phyloP scores from a whole-genome alignment of 2,329 filamentous ascomycete species.

The Cordyceps pruinosa region DNA sequence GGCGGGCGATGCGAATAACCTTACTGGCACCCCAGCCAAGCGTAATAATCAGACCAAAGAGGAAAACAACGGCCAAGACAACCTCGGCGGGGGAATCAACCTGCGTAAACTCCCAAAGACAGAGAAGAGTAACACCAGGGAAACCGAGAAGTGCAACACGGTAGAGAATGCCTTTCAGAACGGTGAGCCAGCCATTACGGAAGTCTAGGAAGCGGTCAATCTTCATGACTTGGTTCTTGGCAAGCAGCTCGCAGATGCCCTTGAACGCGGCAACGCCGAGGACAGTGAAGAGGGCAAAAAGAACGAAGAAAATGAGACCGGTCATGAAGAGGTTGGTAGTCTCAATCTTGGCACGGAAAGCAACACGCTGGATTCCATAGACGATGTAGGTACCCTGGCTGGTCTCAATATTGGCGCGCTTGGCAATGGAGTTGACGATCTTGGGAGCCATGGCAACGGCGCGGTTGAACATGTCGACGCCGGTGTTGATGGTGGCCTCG shows the following conservation, averaged over 20 bases:
- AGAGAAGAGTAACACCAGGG: slow-evolving; percentile 83
- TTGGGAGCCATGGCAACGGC: slow-evolving; percentile 36
- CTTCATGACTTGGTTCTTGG: slow-evolving; percentile 72
- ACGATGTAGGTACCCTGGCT: slow-evolving; percentile 55
- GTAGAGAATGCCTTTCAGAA: slow-evolving; percentile 91
- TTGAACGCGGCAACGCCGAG: slow-evolving; percentile 74
- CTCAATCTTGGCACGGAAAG: slow-evolving; percentile 80
- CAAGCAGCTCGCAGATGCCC: slow-evolving; percentile 67
- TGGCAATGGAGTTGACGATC: slow-evolving; percentile 40
- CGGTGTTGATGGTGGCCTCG: slow-evolving; percentile 28
- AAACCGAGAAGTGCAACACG: slow-evolving; percentile 85
- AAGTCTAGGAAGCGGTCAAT: slow-evolving; percentile 85
- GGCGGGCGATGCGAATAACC: slow-evolving; percentile 81
- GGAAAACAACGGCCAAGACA: slow-evolving; percentile 81
- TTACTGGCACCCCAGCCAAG: slow-evolving; percentile 84
- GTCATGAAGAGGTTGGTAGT: slow-evolving; percentile 91
- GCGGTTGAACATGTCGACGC: slow-evolving; percentile 44
- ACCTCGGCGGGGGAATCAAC: slow-evolving; percentile 80
- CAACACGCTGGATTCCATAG: slow-evolving; percentile 80
- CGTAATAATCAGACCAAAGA: slow-evolving; percentile 70
- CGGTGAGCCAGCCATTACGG: slow-evolving; percentile 87
- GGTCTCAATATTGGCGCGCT: slow-evolving; percentile 48
- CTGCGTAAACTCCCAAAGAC: slow-evolving; percentile 87
- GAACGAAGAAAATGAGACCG: slow-evolving; percentile 78
- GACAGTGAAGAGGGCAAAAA: slow-evolving; percentile 72